A percentile compares a stretch with the other conserved stretches of the same genome.
phyloP scores from a whole-genome alignment of 2,329 filamentous ascomycete genomes.

The Tothia fuscella region DNA sequence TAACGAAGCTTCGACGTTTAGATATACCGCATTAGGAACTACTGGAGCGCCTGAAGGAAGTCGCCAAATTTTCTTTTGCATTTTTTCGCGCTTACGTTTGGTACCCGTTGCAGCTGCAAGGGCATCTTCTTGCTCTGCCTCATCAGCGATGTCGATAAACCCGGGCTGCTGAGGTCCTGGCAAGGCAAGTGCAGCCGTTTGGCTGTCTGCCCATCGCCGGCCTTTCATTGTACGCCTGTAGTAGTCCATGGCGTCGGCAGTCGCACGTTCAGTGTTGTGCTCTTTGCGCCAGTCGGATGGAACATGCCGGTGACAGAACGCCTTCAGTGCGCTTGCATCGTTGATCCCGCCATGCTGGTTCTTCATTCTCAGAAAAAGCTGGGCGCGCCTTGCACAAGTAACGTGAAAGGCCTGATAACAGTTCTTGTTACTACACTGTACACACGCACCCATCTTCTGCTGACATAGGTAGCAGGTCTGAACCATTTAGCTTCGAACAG shows the following conservation, averaged over 20 bases:
- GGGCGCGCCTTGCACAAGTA: conserved; percentile 80
- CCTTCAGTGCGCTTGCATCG: conserved; percentile 75
- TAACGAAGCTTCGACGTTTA: conserved; percentile 72
- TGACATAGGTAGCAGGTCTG: conserved; percentile 86
- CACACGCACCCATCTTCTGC: conserved; percentile 95
- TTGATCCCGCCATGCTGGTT: conserved; percentile 67
- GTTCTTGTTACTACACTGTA: conserved; percentile 94
- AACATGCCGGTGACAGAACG: conserved; percentile 92
- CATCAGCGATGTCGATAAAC: conserved; percentile 27
- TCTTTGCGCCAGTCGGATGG: conserved; percentile 79
- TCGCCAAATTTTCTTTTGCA: conserved; percentile 68
- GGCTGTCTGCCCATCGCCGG: conserved; percentile 83
- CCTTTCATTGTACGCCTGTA: conserved; percentile 85
- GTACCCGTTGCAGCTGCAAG: conserved; percentile 43
- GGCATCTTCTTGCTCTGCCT: conserved; percentile 36
- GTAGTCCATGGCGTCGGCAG: conserved; percentile 72
- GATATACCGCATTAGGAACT: conserved; percentile 78
- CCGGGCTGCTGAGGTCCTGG: conserved; percentile 53
- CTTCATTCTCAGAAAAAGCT: conserved; percentile 93
- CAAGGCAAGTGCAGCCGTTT: conserved; percentile 67
- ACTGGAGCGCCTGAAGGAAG: conserved; percentile 89
- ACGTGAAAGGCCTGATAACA: conserved; percentile 97
- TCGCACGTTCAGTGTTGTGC: conserved; percentile 69
- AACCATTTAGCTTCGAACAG: conserved; percentile 13
- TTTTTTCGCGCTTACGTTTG: conserved; percentile 42